Base-by-base conservation (phyloP, 768 basidiomycete species). In the Clathrus columnatus region DNA sequence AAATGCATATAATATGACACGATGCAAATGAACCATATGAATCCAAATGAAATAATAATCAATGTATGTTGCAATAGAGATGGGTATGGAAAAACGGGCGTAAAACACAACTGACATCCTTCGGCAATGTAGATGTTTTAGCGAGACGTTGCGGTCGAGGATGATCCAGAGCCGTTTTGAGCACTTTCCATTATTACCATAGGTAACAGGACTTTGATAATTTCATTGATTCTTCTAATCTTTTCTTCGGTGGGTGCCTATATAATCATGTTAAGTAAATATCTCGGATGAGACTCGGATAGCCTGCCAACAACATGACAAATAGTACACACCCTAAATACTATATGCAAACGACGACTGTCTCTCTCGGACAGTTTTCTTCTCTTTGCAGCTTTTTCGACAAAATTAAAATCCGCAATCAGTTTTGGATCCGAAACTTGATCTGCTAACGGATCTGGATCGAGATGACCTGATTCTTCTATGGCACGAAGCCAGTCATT, bases 221-320 rank as follows among this genome's bases (percentile, higher is more conserved):
- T 67, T 58, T 78, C 76, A 48, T 75, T 63, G 23, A 83, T 83
- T 57, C 74, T 74, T 53, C 70, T 60, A 1, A 83, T 60, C 60
- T 83, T 82, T 42, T 79, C 70, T 24, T 81, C 68, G 2, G 81
- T 76, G 2, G 79, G 65, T 73, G 83, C 75, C 82, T 83, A 55
- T 16, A 57, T 26, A 59, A 30, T 27, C 30, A 11, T 28, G 30
- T 23, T 32, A 36, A 21, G 50, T 23, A 45, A 44, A 23, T 11
- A 52, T 44, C 18, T 8, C 42, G 36, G 24, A 45, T 28, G 24
- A 20, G 28, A 44, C 18, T 29, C 23, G 11, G 23, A 20, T 36
- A 18, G 17, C 24, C 7, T 58, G 28, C 24, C 43, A 30, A 48
- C 41, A 4, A 42, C 23, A 17, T 43, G 27, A 7, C 47, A 26